Evolutionary conservation across 1,139 yeast genomes (phyloP).

Genomic region (Taphrina deformans): DNA sequence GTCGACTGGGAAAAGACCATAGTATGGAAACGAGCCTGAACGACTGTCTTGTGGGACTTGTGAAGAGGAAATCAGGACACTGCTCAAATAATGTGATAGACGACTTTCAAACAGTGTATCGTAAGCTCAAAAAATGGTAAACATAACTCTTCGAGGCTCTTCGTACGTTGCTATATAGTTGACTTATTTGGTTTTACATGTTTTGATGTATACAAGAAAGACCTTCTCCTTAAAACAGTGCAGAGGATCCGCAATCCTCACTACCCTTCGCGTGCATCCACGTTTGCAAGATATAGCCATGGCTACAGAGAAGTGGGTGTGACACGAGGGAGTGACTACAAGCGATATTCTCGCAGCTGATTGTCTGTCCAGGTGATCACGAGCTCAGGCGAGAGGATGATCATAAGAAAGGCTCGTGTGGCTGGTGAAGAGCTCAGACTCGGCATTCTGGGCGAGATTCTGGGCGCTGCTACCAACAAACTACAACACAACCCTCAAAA

Average conservation of each 20-base stretch:
- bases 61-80: not conserved
- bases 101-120: not conserved
- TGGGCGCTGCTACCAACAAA: slow-evolving; percentile 8
- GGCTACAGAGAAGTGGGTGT: too few species aligned
- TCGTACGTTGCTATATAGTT: too few species aligned
- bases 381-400: not conserved
- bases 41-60: not conserved
- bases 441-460: not conserved
- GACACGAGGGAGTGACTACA: too few species aligned
- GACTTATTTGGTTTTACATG: too few species aligned
- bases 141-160: too few species aligned
- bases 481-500: slow-evolving; percentile 1
- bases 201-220: too few species aligned
- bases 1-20: slow-evolving; percentile 53
- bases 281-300: too few species aligned
- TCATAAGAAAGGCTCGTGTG: not conserved
- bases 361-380: not conserved
- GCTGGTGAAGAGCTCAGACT: not conserved
- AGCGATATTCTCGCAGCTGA: too few species aligned
- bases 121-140: too few species aligned
- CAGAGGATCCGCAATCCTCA: too few species aligned
- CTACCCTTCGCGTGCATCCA: too few species aligned
- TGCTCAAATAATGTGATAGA: not conserved
- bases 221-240: too few species aligned
- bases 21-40: slow-evolving; percentile 53